phyloP scores from a whole-genome alignment of 805 yeast species.

The Grigorovia yakushimaensis region DNA sequence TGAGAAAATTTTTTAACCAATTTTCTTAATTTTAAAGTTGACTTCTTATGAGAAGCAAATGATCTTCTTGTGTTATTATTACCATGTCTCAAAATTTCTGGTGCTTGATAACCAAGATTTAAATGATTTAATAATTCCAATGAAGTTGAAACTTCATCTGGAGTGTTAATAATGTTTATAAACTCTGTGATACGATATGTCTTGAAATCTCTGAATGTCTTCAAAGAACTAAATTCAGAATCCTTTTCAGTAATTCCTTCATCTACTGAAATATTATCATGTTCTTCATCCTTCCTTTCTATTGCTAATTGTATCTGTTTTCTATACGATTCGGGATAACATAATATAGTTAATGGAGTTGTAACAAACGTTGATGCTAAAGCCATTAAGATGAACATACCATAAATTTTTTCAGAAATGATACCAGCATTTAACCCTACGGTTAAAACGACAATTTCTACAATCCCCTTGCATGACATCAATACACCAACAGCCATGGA shows the following conservation, averaged over 20 bases:
- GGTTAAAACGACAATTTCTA: constrained; percentile 68
- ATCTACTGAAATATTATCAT: background rate
- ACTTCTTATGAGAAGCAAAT: constrained; percentile 12
- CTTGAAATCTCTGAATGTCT: constrained; percentile 14
- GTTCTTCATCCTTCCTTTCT: constrained; percentile 10
- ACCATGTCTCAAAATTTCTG: background rate
- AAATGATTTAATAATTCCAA: constrained; percentile 23
- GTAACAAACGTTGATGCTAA: constrained; percentile 69
- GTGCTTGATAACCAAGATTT: constrained; percentile 7
- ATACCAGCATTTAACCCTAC: constrained; percentile 67
- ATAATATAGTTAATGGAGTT: constrained; percentile 56
- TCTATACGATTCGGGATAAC: constrained; percentile 56
- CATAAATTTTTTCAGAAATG: constrained; percentile 52
- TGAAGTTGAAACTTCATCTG: constrained; percentile 24
- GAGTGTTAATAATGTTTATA: constrained; percentile 19
- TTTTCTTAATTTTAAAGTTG: constrained; percentile 13
- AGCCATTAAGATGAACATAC: constrained; percentile 82
- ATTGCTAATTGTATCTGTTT: constrained; percentile 33
- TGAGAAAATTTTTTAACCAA: constrained; percentile 10
- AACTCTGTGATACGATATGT: constrained; percentile 13
- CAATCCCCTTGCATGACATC: constrained; percentile 86
- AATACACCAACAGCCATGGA: constrained; percentile 66
- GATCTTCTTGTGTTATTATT: constrained; percentile 9
- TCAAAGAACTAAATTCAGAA: constrained; percentile 2
- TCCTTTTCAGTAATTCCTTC: background rate